Percentiles rank a stretch among this genome's conserved stretches.
Evolutionary conservation across 2,329 filamentous ascomycete genomes (phyloP).

Genomic region (Colletotrichum endophyticum): DNA sequence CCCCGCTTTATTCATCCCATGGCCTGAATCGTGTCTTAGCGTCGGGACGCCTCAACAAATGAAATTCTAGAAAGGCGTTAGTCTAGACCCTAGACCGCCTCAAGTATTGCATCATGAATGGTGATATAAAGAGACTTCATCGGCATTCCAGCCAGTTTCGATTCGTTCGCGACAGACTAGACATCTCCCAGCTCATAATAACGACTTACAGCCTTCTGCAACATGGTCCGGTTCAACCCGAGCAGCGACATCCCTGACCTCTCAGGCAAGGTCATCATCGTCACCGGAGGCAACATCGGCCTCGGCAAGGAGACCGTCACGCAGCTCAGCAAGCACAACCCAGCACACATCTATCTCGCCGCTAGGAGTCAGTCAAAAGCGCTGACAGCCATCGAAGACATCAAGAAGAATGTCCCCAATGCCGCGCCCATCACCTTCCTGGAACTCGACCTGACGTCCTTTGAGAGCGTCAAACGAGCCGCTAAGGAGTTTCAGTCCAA

Average conservation of each 20-base stretch:
- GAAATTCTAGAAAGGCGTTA: background rate
- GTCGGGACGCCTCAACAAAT: background rate
- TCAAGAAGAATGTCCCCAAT: conserved; percentile 29
- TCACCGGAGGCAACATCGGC: conserved; percentile 29
- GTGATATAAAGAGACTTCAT: background rate
- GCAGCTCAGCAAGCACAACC: conserved; percentile 18
- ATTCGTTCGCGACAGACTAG: background rate
- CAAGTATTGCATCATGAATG: background rate
- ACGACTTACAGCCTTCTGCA: background rate
- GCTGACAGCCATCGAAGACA: conserved; percentile 39
- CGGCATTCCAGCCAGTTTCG: background rate
- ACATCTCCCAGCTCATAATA: background rate
- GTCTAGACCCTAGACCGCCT: background rate
- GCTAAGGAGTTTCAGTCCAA: conserved; percentile 38
- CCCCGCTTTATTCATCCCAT: background rate
- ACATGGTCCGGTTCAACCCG: conserved; percentile 8
- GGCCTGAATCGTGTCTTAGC: background rate
- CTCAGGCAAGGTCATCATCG: conserved; percentile 33
- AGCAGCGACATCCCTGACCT: conserved; percentile 18
- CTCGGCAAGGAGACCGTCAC: conserved; percentile 24
- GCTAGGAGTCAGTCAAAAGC: conserved; percentile 28
- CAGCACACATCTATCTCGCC: conserved; percentile 18
- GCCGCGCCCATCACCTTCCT: conserved; percentile 32
- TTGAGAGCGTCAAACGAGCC: conserved; percentile 46
- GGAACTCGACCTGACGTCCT: conserved; percentile 48